Conservation (phyloP, 2,329 filamentous ascomycete species). For the Botryosphaeria dothidea region DNA sequence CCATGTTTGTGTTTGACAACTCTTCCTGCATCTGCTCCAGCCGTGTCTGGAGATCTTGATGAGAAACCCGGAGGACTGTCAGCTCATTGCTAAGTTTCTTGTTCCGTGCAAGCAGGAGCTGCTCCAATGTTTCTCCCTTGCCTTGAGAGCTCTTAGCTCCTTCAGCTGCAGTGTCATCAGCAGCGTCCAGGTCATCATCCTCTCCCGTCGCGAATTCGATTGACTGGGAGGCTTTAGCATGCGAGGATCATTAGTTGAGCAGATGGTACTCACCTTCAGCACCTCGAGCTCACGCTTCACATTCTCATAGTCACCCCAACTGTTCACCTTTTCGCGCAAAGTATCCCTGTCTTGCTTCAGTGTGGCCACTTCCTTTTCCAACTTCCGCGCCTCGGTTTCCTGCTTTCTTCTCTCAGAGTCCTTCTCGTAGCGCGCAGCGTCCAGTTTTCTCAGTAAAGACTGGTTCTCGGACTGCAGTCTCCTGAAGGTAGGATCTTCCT, state of each 20-base stretch:
- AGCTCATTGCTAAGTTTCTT: conserved; percentile 96
- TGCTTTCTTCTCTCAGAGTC: conserved; percentile 76
- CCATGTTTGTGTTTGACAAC: conserved; percentile 77
- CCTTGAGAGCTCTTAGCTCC: conserved; percentile 54
- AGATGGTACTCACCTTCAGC: conserved; percentile 61
- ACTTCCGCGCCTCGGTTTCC: conserved; percentile 72
- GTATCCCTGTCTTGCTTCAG: conserved; percentile 79
- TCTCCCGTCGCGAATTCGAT: conserved; percentile 95
- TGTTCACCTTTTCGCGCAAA: conserved; percentile 78
- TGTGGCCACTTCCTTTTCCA: conserved; percentile 75
- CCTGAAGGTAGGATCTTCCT: conserved; percentile 88
- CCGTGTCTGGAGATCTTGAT: conserved; percentile 83
- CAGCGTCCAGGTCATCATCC: conserved; percentile 56
- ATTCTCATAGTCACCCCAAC: conserved; percentile 93
- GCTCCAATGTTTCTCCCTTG: conserved; percentile 82
- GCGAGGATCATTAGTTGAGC: neutral
- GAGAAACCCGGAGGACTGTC: conserved; percentile 87
- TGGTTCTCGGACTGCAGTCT: conserved; percentile 92
- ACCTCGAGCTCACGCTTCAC: conserved; percentile 95
- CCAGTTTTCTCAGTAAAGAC: conserved; percentile 83
- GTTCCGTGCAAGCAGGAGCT: conserved; percentile 86
- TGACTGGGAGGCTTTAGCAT: conserved; percentile 53
- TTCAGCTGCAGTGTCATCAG: conserved; percentile 35
- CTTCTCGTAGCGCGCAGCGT: conserved; percentile 78
- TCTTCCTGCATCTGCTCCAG: conserved; percentile 82